These are phyloP conservation scores for Xylaria intraflava DNA, from an alignment of 495 filamentous ascomycete genomes.

Conservation along the genomic window DNA sequence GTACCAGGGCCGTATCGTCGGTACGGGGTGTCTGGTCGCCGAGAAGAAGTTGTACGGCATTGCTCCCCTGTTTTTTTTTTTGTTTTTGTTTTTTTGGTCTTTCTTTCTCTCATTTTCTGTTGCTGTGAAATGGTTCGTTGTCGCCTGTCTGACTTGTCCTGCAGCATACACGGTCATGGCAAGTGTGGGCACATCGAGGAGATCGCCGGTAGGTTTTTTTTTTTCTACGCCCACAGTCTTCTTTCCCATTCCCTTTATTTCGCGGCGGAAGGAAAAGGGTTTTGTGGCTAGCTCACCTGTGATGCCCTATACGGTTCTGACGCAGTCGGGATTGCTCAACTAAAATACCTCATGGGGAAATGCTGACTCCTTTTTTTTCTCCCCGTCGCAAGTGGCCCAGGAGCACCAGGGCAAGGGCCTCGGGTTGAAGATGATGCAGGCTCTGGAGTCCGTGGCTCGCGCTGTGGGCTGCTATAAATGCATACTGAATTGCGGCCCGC, in stretches of 20 bases:
- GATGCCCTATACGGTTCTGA: too few species aligned
- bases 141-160: neutral
- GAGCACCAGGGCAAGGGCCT: slow-evolving; percentile 85
- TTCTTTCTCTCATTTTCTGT: neutral
- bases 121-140: neutral
- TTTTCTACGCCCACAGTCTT: neutral
- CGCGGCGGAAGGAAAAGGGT: too few species aligned
- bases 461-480: slow-evolving; percentile 77
- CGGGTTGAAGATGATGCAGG: slow-evolving; percentile 74
- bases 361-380: neutral
- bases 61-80: neutral
- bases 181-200: slow-evolving; percentile 83
- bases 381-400: slow-evolving; percentile 51
- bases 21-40: slow-evolving; percentile 71
- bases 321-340: too few species aligned
- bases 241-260: neutral
- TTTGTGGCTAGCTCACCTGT: too few species aligned
- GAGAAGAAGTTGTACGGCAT: slow-evolving; percentile 62
- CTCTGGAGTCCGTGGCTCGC: slow-evolving; percentile 67
- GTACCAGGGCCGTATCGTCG: slow-evolving; percentile 60
- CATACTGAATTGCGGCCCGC: slow-evolving; percentile 35
- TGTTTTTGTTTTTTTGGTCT: neutral
- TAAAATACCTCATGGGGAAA: neutral
- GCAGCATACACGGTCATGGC: slow-evolving; percentile 56
- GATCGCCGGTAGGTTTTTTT: slow-evolving; percentile 48